Evolutionary conservation across 2,329 filamentous ascomycete species (phyloP), one percentile per base, ranked within the genome.

Genomic region (Aspergillus tubingensis): DNA sequence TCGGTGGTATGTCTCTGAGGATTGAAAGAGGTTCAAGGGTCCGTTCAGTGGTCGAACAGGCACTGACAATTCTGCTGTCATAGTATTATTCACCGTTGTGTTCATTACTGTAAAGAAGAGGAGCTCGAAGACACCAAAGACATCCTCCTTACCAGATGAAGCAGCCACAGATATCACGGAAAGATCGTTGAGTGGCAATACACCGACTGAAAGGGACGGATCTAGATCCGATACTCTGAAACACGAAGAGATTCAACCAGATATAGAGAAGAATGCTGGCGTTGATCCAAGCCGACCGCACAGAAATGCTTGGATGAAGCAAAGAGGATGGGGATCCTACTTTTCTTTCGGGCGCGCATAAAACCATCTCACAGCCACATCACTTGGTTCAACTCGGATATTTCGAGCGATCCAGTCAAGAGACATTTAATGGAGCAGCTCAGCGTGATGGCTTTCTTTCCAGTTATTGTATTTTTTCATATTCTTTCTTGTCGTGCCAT

Each of bases 41-140:
- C 6, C n/a, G 1, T 8, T 8, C 4, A 13, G 15, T 8, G 6
- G 5, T 36, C 15, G 6, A 43, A 10, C 27, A 5, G 44, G n/a
- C 39, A 19, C 57, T 64, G 17, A 65, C 39, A 17, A 10, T 2
- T 10, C 8, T 3, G 17, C 11, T 23, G 5, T n/a, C 19, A 36
- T 25, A 68, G 66, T 68, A 19, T 51, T 57, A n/a, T 65, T 65
- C 6, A 63, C 66, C 2, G 59, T 49, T 11, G 60, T 66, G 5
- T 68, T 67, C 54, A 58, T 66, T 27, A n/a, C 67, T 6, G 63
- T 62, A 5, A 68, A 66, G 50, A 63, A 61, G 44, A 64, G 63
- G 19, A 63, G 67, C 39, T 67, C 58, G 63, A 57, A 41, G 19
- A 66, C 64, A 64, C 62, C 65, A n/a, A 62, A 68, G 25, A 32